Base-by-base conservation (phyloP, 495 filamentous ascomycete genomes). In the Penicillium paradoxum region DNA sequence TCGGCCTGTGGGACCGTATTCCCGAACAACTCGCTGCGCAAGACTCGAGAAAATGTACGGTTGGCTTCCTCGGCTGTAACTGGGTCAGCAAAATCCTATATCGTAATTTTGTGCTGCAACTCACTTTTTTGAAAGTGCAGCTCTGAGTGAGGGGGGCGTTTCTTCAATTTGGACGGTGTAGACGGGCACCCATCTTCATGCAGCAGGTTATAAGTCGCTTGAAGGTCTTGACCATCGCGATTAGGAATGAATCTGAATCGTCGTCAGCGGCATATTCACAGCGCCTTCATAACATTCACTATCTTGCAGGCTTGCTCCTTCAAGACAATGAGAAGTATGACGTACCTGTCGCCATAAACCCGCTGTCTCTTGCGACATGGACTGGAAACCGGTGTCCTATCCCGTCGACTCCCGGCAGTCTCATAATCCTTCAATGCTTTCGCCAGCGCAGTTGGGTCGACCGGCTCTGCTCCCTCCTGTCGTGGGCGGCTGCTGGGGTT, bases 101-200 rank as follows among this genome's bases (percentile, higher is more conserved):
- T 7, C 0, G 24, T 24, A 9, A 19, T 14, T 17, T 6, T 6
- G 19, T 27, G 3, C 8, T 21, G 10, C 18, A n/a, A 72, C 87
- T 67, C 77, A 96, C 91, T 93, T 67, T 81, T 88, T 65, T 98
- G 93, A 60, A 93, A 96, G 65, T 97, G 86, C 52, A 97, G 79
- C 69, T 97, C 92, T 17, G 89, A 86, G 62, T 95, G 88, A 15
- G 90, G 89, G 19, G 86, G 84, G n/a, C 90, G 82, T 72, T 86
- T 89, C 66, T 90, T 89, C 32, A 83, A 77, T 65, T 84, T 87
- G 0, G 90, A 90, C 0, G 93, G 92, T 0, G 92, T 95, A 10
- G 93, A 86, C 14, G 92, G 91, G 32, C 92, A 96, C 13, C 86
- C 88, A 64, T 95, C 89, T 43, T 96, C 91, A 62, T 93, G 88